A percentile compares a stretch with the other conserved stretches of the same genome.
These are phyloP conservation scores for Colletotrichum lentis DNA, from an alignment of 2,329 filamentous ascomycete genomes.

Conservation along the genomic window DNA sequence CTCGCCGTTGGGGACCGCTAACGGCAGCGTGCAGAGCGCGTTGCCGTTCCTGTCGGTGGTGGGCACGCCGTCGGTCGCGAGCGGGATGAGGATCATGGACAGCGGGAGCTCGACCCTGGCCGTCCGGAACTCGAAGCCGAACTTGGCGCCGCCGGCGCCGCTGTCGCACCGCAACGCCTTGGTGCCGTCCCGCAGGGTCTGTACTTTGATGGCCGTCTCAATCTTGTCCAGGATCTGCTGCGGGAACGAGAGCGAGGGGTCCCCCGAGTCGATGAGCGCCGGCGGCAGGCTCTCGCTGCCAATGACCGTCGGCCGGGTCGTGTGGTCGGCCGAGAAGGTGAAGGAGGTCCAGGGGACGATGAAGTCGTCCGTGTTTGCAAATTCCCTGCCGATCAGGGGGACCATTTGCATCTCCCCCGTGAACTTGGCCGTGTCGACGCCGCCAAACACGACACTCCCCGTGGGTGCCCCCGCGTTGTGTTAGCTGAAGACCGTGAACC, in stretches of 20 bases:
- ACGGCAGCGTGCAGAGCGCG: constrained; percentile 3
- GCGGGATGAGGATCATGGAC: constrained; percentile 8
- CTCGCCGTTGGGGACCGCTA: background rate
- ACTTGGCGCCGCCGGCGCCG: constrained; percentile 2
- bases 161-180: constrained; percentile 6
- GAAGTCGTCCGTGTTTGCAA: background rate
- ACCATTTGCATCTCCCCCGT: background rate
- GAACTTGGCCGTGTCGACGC: background rate
- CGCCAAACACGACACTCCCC: background rate
- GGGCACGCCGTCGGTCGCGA: background rate
- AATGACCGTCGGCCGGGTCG: background rate
- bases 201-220: background rate
- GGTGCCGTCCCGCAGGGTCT: background rate
- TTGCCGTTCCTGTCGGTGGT: background rate
- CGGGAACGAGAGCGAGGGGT: background rate
- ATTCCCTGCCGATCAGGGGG: background rate
- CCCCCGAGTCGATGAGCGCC: background rate
- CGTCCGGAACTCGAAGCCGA: constrained; percentile 3
- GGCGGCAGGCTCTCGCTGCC: background rate
- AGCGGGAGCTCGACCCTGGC: constrained; percentile 8
- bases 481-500: background rate
- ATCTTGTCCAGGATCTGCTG: background rate
- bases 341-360: background rate
- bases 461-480: background rate
- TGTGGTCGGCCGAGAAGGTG: background rate